Evolutionary conservation across 768 basidiomycete species (phyloP), one percentile per base, ranked within the genome.

Genomic region (Chalciporus chontae): DNA sequence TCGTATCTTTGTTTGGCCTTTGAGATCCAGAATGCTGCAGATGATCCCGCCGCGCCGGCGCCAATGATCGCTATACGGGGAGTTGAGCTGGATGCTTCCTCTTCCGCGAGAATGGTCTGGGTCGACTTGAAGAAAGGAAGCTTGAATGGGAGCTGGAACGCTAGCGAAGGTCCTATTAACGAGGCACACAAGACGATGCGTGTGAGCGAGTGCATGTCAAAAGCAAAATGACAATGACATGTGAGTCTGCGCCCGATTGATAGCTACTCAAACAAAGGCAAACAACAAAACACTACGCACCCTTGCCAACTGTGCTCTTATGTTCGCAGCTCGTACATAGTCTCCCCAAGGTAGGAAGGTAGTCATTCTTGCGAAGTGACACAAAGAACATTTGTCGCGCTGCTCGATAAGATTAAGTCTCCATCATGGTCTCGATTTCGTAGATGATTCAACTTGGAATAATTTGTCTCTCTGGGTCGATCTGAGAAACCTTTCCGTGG

Each of bases 31-130:
- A 81, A 89, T 3, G 83, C 91, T 18, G 92, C 88, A 21, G 90
- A 87, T 14, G 80, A 81, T 8, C 94, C 94, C 9, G 76, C 90
- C 13, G 94, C 92, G 23, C 94, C 94, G 0, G 94, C 93, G 15
- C 94, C 94, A 47, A 96, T 80, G 61, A 96, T 83, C 8, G 93
- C 94, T 57, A 96, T 77, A 41, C 84, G 71, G 40, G 83, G 79
- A 0, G 73, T 44, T 48, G 45, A 52, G 53, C 38, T 59, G 58
- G 26, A 51, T 51, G 2, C 43, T 40, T 63, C 57, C 32, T 59
- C 53, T 42, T 61, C 59, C 18, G 23, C 42, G 21, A 58, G 3
- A 32, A 56, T 53, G 37, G 60, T 54, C 38, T 65, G 51, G 24
- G 63, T 71, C 39, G 66, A 56, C 40, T 75, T 74, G 62, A 83